Evolutionary conservation across 176 grass and related monocot genomes (phyloP).

Genomic region (Zoysia pacifica): DNA sequence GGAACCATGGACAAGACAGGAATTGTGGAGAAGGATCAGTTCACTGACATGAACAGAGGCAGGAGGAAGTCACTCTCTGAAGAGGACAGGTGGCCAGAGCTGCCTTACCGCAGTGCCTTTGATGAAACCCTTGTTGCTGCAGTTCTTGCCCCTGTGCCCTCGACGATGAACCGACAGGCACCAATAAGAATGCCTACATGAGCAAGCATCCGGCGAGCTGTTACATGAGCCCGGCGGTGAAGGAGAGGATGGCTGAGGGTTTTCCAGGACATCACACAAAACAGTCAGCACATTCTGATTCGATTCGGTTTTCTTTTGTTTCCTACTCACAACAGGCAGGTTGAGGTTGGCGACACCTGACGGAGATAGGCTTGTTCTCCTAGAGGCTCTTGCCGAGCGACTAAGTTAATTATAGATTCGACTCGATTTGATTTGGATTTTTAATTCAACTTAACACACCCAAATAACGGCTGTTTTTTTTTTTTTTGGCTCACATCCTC

Average conservation of each 20-base stretch:
- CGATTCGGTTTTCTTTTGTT: constrained; percentile 22
- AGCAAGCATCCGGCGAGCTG: constrained; percentile 31
- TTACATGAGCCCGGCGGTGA: constrained; percentile 64
- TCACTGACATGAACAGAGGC: constrained; percentile 36
- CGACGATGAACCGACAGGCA: constrained; percentile 33
- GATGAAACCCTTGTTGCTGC: constrained; percentile 76
- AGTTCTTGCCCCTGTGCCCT: constrained; percentile 53
- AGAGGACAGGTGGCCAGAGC: constrained; percentile 86
- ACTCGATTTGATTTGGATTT: constrained; percentile 22
- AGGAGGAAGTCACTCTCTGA: constrained; percentile 56
- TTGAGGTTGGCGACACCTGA: constrained; percentile 32
- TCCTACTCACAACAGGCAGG: constrained; percentile 41
- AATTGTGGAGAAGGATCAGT: constrained; percentile 27
- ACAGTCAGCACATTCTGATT: constrained; percentile 48
- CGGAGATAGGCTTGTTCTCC: constrained; percentile 98
- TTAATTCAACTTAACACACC: constrained; percentile 32
- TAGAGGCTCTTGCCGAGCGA: constrained; percentile 36
- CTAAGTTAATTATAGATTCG: constrained; percentile 42
- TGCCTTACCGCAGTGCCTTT: constrained; percentile 79
- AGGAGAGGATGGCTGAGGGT: constrained; percentile 85
- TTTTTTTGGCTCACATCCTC: constrained; percentile 31
- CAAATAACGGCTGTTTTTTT: constrained; percentile 55
- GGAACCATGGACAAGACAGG: constrained; percentile 47
- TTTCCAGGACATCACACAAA: constrained; percentile 88
- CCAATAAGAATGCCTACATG: not conserved